Evolutionary conservation across 2,329 filamentous ascomycete species (phyloP).

Genomic region (Pezicula carpinea): DNA sequence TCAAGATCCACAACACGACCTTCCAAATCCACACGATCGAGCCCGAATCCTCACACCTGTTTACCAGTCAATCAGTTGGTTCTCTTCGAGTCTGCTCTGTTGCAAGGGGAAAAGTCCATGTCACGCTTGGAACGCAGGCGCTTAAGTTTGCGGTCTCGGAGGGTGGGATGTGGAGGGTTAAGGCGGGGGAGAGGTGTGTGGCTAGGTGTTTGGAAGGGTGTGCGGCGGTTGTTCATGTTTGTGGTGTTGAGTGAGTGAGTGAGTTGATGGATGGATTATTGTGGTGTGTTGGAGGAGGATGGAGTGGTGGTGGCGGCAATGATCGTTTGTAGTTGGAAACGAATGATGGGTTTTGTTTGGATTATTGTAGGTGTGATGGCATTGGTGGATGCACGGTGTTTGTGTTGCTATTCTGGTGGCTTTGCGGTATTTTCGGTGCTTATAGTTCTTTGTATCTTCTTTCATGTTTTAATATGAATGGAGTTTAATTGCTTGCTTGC

Average conservation of each 20-base stretch:
- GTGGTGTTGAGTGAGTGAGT: not conserved
- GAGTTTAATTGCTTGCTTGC: too few relatives aligned
- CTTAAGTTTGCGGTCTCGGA: slow-evolving; percentile 11
- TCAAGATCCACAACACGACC: slow-evolving; percentile 10
- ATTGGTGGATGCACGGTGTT: too few relatives aligned
- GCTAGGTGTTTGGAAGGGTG: slow-evolving; percentile 3
- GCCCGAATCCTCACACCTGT: not conserved
- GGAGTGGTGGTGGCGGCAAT: too few relatives aligned
- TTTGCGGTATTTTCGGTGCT: too few relatives aligned
- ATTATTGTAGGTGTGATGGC: too few relatives aligned
- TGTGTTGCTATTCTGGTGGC: too few relatives aligned
- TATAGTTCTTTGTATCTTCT: too few relatives aligned
- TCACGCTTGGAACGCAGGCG: slow-evolving; percentile 5
- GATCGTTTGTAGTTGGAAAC: too few relatives aligned
- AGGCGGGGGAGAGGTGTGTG: slow-evolving; percentile 10
- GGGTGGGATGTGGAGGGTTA: slow-evolving; percentile 17
- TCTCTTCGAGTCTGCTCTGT: slow-evolving; percentile 13
- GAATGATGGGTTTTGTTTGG: too few relatives aligned
- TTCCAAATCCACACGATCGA: slow-evolving; percentile 10
- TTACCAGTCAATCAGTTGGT: not conserved
- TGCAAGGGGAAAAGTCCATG: slow-evolving; percentile 11
- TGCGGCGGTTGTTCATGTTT: not conserved
- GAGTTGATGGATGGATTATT: too few relatives aligned
- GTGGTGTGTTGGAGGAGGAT: too few relatives aligned
- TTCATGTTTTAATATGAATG: too few relatives aligned